A percentile compares a stretch with the other conserved stretches of the same genome.
Conservation (phyloP, 2,329 filamentous ascomycete genomes). For the Fusarium ramigenum region DNA sequence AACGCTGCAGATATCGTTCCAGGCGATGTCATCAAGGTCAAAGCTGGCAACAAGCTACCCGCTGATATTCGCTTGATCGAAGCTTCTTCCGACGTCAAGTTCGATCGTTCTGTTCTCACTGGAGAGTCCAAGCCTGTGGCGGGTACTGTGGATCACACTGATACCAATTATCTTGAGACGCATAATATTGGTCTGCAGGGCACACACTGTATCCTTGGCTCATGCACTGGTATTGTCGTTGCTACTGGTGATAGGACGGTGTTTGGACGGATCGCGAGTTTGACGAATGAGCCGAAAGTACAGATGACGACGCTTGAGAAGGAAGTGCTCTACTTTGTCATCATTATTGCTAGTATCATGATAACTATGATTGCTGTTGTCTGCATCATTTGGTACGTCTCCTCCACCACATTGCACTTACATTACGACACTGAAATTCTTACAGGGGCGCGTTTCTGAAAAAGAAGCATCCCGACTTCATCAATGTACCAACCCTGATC, state of each 20-base stretch:
- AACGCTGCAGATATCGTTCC: slow-evolving; percentile 1
- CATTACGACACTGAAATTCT: no score
- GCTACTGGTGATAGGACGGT: slow-evolving; percentile 78
- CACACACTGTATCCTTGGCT: slow-evolving; percentile 78
- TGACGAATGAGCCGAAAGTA: slow-evolving; percentile 74
- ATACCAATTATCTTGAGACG: slow-evolving; percentile 61
- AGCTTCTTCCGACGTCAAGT: slow-evolving; percentile 3
- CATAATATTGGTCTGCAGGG: slow-evolving; percentile 80
- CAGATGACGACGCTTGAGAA: slow-evolving; percentile 75
- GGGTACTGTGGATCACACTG: background rate
- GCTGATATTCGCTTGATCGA: slow-evolving; percentile 2
- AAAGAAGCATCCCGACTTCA: slow-evolving; percentile 72
- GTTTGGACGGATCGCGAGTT: slow-evolving; percentile 77
- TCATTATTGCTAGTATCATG: slow-evolving; percentile 75
- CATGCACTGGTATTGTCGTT: slow-evolving; percentile 73
- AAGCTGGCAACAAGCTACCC: slow-evolving; percentile 2
- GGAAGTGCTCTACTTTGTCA: slow-evolving; percentile 78
- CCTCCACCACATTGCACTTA: no score
- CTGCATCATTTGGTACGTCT: slow-evolving; percentile 54
- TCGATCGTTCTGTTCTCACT: background rate
- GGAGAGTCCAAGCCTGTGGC: slow-evolving; percentile 9
- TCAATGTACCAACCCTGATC: slow-evolving; percentile 76
- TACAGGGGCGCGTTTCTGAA: slow-evolving; percentile 77
- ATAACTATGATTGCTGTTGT: slow-evolving; percentile 71
- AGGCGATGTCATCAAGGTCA: background rate